phyloP scores from a whole-genome alignment of 1,139 yeast species.

The Arxiozyma heterogenica region DNA sequence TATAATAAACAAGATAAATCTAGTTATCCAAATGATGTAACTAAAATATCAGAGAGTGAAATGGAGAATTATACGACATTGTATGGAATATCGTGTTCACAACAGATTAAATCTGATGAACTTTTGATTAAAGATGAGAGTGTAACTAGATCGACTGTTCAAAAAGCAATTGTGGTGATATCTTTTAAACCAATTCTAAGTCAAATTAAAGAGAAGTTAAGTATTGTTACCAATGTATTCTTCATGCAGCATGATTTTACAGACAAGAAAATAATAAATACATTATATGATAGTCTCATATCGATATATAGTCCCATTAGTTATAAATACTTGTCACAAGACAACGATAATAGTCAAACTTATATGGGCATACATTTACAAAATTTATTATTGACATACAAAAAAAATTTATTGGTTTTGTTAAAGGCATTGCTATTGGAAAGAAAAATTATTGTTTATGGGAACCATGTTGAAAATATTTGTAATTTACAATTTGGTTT shows the following conservation, averaged over 20 bases:
- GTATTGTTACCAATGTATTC: constrained; percentile 80
- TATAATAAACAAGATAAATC: constrained; percentile 46
- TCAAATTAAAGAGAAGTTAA: constrained; percentile 79
- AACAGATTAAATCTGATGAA: constrained; percentile 65
- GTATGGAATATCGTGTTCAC: constrained; percentile 88
- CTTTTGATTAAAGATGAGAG: constrained; percentile 52
- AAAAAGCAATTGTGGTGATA: constrained; percentile 83
- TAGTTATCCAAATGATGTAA: constrained; percentile 23
- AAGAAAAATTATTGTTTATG: constrained; percentile 56
- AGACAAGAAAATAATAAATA: constrained; percentile 58
- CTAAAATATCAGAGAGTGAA: constrained; percentile 36
- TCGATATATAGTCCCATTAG: constrained; percentile 39
- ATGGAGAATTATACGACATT: constrained; percentile 47
- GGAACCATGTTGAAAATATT: constrained; percentile 72
- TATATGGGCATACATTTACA: constrained; percentile 72
- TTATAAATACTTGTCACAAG: constrained; percentile 32
- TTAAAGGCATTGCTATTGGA: constrained; percentile 74
- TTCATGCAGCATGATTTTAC: constrained; percentile 72
- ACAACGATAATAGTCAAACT: constrained; percentile 33
- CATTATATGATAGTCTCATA: constrained; percentile 65
- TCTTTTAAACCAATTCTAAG: constrained; percentile 80
- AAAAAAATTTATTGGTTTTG: constrained; percentile 52
- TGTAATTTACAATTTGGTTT: constrained; percentile 64
- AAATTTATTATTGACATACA: constrained; percentile 52
- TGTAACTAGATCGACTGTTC: constrained; percentile 81